A percentile compares a stretch with the other conserved stretches of the same genome.
Conservation (phyloP, 2,329 filamentous ascomycete genomes). For the Penicillium rolfsii region DNA sequence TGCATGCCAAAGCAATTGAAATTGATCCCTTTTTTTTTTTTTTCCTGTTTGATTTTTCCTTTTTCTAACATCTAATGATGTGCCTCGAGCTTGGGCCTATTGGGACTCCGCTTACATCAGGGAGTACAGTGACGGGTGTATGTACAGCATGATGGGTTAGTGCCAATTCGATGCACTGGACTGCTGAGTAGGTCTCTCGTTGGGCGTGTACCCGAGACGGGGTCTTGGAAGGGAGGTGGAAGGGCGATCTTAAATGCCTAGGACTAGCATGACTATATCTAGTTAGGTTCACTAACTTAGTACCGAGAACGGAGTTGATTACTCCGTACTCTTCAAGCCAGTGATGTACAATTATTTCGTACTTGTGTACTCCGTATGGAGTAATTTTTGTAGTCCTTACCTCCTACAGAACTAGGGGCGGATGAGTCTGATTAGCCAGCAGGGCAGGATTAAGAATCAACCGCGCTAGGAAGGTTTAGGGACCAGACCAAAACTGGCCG, state of each 20-base stretch:
- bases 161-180: neutral
- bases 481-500: neutral
- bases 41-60: neutral
- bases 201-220: constrained; percentile 14
- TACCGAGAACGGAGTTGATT: neutral
- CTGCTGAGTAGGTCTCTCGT: neutral
- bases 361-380: too few relatives aligned
- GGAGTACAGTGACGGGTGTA: neutral
- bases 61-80: neutral
- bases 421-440: neutral
- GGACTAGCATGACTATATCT: neutral
- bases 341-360: too few relatives aligned
- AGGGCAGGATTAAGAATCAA: neutral
- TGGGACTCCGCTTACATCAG: neutral
- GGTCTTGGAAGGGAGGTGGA: neutral
- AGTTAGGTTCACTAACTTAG: too few relatives aligned
- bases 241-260: neutral
- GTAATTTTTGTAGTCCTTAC: too few relatives aligned
- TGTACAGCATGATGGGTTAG: neutral
- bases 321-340: neutral
- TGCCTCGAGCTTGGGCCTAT: neutral
- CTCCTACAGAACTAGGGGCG: neutral
- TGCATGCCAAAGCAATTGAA: neutral
- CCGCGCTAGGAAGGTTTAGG: neutral
- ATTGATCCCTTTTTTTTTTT: neutral